Evolutionary conservation across 768 basidiomycete genomes (phyloP), one percentile per base, ranked within the genome.

Genomic region (Agrocybe praecox): DNA sequence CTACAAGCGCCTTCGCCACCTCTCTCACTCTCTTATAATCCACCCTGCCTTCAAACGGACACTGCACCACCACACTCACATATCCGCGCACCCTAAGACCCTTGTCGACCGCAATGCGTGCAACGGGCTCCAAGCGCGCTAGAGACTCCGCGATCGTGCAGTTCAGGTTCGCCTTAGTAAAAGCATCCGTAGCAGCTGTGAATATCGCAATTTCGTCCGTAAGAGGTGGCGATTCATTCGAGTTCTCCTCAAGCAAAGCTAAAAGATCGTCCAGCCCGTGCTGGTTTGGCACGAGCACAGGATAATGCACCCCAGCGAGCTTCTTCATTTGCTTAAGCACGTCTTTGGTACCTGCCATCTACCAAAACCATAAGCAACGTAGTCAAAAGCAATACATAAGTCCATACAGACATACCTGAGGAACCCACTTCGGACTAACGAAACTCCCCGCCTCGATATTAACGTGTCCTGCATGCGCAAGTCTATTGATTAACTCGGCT

Each of bases 401-500:
- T 46, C 15, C 40, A 42, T 43, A 18, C 21, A 12, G 2, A 70
- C 78, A 49, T 59, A 86, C 94, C 83, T 96, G 94, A 0, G 94
- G 94, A 22, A 96, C 90, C 90, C 93, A 93, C 72, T 94, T 94
- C 0, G 91, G 90, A 69, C 92, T 92, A 56, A 96, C 94, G 67
- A 96, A 94, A 68, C 92, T 93, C 7, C 94, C 94, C 0, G 85
- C 84, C 71, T 96, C 94, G 61, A 96, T 88, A 54, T 76, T 83
- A 58, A 76, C 75, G 62, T 86, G 67, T 0, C 93, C 94, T 10
- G 92, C 87, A 17, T 68, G 69, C 2, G 81, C 83, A 11, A 98
- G 83, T 14, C 87, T 76, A 59, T 91, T 82, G 54, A 98, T 85
- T 52, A 98, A 81, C 58, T 90, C 89, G 17, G 87, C 83, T 70